Evolutionary conservation across 176 grass and related monocot species (phyloP), one percentile per base, ranked within the genome.

Genomic region (Cenchrus purpureus): DNA sequence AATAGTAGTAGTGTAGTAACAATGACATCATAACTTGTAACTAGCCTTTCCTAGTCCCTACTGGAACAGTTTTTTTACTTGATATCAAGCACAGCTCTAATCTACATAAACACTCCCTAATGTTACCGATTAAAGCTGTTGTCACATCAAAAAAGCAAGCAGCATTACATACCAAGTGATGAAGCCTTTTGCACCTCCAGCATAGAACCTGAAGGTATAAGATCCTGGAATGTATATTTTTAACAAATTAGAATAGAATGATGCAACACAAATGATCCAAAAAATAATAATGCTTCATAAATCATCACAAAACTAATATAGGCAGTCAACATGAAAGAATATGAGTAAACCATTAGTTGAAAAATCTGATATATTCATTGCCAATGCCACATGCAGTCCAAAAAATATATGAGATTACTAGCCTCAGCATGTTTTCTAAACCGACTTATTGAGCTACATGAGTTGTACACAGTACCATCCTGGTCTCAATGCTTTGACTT

Each of bases 151-250:
- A 63, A 69, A 77, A 59, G 44, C 46, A 12, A 77, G 9, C 20
- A 79, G 17, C 55, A 48, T 55, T 62, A 84, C 77, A 76, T 95
- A 95, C 93, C 93, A 91, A 66, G 65, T 85, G 83, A 59, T 66
- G 79, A 74, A 51, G 37, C n/a, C 86, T 89, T 92, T 22, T 90
- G 84, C 76, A 68, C 74, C 55, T 71, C 80, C 53, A 54, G 40
- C 74, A 78, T 66, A 82, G 69, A 85, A 65, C 59, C 82, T 61
- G 86, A 54, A 78, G 48, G 62, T 65, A 46, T 65, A 46, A 82
- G 28, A 66, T 65, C 86, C 93, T 95, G 73, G 51, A 83, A 81
- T 64, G 84, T 53, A 68, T 68, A 68, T 68, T 86, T 74, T 60
- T 54, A 16, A 83, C 56, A 70, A 56, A 34, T 34, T 59, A 53